These are phyloP conservation scores for Colletotrichum filicis DNA, from an alignment of 2,329 filamentous ascomycete species.

Conservation along the genomic window DNA sequence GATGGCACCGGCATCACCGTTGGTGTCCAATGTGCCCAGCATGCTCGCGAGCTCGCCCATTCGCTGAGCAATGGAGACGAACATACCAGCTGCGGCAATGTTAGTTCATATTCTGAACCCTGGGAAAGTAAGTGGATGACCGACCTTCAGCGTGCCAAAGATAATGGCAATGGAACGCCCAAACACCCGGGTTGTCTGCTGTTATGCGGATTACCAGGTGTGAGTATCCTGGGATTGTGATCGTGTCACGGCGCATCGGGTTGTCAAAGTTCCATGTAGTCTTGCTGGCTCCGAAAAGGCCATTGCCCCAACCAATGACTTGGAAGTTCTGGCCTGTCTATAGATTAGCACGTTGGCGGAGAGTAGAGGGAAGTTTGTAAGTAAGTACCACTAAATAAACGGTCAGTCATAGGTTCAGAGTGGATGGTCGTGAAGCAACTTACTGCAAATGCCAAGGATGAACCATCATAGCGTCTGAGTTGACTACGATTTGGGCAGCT, in stretches of 20 bases:
- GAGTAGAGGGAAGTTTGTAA: background rate
- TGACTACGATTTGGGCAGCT: conserved; percentile 39
- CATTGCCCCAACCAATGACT: conserved; percentile 47
- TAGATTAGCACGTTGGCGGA: background rate
- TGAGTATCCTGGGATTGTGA: conserved; percentile 63
- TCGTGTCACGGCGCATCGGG: conserved; percentile 53
- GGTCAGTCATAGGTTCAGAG: background rate
- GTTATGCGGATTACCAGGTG: conserved; percentile 65
- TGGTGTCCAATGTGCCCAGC: conserved; percentile 11
- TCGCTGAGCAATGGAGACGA: conserved; percentile 24
- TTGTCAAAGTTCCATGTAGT: conserved; percentile 43
- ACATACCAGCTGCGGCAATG: conserved; percentile 19
- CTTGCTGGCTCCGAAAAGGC: conserved; percentile 44
- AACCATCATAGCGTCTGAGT: conserved; percentile 38
- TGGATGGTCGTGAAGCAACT: background rate
- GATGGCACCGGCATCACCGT: background rate
- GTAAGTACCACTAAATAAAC: conserved; percentile 12
- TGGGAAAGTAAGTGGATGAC: background rate
- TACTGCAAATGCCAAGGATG: conserved; percentile 40
- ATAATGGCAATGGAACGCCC: conserved; percentile 70
- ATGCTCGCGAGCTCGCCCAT: conserved; percentile 26
- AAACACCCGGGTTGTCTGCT: conserved; percentile 67
- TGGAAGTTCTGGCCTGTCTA: conserved; percentile 64
- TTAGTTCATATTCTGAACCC: background rate
- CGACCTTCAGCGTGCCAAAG: conserved; percentile 63